phyloP scores from a whole-genome alignment of 2,329 filamentous ascomycete species.

The Colletotrichum tamarilloi region DNA sequence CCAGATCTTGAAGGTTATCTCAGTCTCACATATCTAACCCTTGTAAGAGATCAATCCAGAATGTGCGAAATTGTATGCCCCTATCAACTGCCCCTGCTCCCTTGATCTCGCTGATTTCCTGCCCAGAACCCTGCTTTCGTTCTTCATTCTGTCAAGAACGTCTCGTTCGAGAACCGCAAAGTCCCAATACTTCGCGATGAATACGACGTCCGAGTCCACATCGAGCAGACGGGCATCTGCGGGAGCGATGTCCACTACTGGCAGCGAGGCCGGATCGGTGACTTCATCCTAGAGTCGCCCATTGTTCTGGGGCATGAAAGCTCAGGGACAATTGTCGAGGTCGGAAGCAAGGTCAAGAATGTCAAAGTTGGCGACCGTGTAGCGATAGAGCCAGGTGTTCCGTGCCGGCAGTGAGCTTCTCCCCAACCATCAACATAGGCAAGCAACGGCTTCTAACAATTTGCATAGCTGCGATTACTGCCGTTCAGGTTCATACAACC shows the following conservation, averaged over 20 bases:
- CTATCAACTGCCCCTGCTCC: background rate
- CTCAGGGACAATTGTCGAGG: slow-evolving; percentile 53
- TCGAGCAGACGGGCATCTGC: slow-evolving; percentile 60
- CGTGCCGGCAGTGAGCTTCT: slow-evolving; percentile 44
- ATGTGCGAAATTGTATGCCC: slow-evolving; percentile 19
- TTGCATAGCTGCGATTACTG: slow-evolving; percentile 53
- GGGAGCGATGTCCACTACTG: slow-evolving; percentile 59
- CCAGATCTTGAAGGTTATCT: background rate
- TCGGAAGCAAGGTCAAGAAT: slow-evolving; percentile 53
- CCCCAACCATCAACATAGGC: background rate
- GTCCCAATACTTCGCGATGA: slow-evolving; percentile 52
- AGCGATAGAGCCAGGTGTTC: slow-evolving; percentile 60
- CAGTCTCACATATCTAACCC: background rate
- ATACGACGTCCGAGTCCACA: slow-evolving; percentile 55
- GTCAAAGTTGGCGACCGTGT: slow-evolving; percentile 57
- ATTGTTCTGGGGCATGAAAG: slow-evolving; percentile 61
- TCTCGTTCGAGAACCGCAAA: slow-evolving; percentile 56
- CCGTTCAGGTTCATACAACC: slow-evolving; percentile 51
- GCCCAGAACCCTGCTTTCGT: slow-evolving; percentile 58
- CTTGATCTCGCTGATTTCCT: background rate
- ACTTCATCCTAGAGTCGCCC: slow-evolving; percentile 56
- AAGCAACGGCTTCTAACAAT: background rate
- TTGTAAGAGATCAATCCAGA: background rate
- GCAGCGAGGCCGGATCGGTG: slow-evolving; percentile 58
- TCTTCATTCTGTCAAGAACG: slow-evolving; percentile 55